Percentiles rank a stretch among this genome's conserved stretches.
phyloP scores from a whole-genome alignment of 2,329 filamentous ascomycete genomes.

The Alternaria longipes region DNA sequence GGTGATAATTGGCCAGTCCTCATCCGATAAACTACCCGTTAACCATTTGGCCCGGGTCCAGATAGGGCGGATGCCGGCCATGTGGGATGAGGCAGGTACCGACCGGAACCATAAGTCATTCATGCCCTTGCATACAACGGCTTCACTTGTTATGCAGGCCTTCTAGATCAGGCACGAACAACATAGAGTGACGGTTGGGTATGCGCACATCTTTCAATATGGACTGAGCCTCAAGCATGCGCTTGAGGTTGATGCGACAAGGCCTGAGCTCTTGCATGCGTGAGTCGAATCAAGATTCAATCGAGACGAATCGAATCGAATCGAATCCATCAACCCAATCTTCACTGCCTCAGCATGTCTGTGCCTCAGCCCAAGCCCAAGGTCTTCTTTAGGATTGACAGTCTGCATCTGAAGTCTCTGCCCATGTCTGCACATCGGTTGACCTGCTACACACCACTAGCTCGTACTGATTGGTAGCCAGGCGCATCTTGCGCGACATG shows the following conservation, averaged over 20 bases:
- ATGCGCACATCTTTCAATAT: neutral
- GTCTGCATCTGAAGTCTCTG: conserved; percentile 1
- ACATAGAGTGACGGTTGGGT: neutral
- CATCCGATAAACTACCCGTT: neutral
- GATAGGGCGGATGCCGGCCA: neutral
- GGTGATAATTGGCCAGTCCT: neutral
- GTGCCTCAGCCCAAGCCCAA: conserved; percentile 1
- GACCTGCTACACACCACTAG: conserved; percentile 1
- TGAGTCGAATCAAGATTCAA: neutral
- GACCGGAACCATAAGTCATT: conserved; percentile 1
- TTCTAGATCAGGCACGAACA: neutral
- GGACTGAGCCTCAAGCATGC: neutral
- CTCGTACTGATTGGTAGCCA: neutral
- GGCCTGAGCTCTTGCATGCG: neutral
- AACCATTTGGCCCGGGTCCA: neutral
- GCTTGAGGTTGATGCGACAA: neutral
- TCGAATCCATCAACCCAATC: neutral
- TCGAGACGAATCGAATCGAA: neutral
- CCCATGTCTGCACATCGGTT: conserved; percentile 1
- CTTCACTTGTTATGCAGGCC: neutral
- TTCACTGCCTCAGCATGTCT: neutral
- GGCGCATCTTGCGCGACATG: neutral
- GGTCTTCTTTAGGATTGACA: neutral
- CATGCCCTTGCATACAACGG: neutral
- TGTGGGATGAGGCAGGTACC: conserved; percentile 11